Evolutionary conservation across 352 stramenopile genomes (phyloP).

Genomic region (Phytophthora pistaciae): DNA sequence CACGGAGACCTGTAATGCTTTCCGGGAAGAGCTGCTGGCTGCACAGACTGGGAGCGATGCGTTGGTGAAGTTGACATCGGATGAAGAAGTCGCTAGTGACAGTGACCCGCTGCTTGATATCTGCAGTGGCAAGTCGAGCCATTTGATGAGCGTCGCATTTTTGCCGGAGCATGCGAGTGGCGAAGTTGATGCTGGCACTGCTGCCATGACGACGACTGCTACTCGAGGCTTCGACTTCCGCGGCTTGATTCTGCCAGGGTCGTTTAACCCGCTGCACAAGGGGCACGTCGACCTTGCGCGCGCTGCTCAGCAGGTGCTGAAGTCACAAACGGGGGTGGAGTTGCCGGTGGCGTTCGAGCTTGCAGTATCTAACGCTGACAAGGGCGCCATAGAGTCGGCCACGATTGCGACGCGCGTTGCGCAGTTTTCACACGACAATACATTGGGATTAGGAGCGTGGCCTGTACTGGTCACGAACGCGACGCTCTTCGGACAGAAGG

Average conservation of each 20-base stretch:
- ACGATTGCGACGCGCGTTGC: slow-evolving; percentile 52
- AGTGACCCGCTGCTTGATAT: slow-evolving; percentile 41
- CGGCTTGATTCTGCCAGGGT: slow-evolving; percentile 76
- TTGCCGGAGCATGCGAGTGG: slow-evolving; percentile 32
- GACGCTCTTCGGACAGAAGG: slow-evolving; percentile 86
- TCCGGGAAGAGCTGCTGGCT: slow-evolving; percentile 42
- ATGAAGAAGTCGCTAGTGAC: neutral
- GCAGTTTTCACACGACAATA: slow-evolving; percentile 51
- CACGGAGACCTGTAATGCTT: slow-evolving; percentile 27
- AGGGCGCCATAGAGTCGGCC: slow-evolving; percentile 59
- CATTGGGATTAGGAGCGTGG: slow-evolving; percentile 42
- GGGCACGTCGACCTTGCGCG: slow-evolving; percentile 73
- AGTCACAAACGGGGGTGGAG: slow-evolving; percentile 32
- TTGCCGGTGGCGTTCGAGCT: slow-evolving; percentile 79
- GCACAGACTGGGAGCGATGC: slow-evolving; percentile 42
- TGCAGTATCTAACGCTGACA: slow-evolving; percentile 82
- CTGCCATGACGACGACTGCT: slow-evolving; percentile 21
- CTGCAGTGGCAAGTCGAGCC: slow-evolving; percentile 22
- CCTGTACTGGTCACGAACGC: slow-evolving; percentile 84
- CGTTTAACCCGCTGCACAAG: slow-evolving; percentile 86
- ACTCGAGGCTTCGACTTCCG: slow-evolving; percentile 56
- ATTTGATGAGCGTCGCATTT: slow-evolving; percentile 59
- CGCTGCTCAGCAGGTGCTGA: slow-evolving; percentile 55
- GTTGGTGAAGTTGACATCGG: slow-evolving; percentile 25
- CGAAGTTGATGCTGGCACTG: neutral